phyloP scores from a whole-genome alignment of 306 rosid species.

The Cajanus cajan region DNA sequence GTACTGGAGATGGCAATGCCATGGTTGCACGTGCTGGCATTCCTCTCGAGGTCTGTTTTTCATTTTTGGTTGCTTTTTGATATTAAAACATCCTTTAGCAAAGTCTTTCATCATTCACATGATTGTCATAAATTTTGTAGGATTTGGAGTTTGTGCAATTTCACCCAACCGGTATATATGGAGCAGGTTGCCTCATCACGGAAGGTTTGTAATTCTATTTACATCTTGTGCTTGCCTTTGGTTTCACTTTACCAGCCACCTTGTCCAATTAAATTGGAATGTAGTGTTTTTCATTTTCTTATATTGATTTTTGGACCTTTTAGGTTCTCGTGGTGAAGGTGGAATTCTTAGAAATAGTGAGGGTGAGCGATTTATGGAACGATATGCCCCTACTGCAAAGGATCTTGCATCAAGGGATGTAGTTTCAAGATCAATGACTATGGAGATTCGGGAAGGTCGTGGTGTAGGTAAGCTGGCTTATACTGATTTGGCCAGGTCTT shows the following conservation, averaged over 20 bases:
- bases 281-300: conserved; percentile 22
- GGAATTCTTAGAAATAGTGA: conserved; percentile 94
- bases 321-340: conserved; percentile 99
- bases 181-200: conserved; percentile 97
- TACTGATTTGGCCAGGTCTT: neutral
- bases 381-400: conserved; percentile 97
- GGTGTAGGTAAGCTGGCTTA: conserved; percentile 70
- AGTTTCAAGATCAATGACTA: conserved; percentile 92
- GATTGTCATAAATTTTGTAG: conserved; percentile 43
- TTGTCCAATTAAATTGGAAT: conserved; percentile 15
- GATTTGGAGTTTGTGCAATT: conserved; percentile 97
- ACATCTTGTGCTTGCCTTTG: neutral
- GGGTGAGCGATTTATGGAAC: conserved; percentile 98
- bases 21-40: conserved; percentile 97
- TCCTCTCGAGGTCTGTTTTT: conserved; percentile 72
- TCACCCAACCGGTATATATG: conserved; percentile 97
- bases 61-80: neutral
- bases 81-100: conserved; percentile 22
- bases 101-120: conserved; percentile 1
- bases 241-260: conserved; percentile 20
- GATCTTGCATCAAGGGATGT: conserved; percentile 98
- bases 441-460: conserved; percentile 95
- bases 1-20: conserved; percentile 97
- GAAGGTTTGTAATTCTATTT: conserved; percentile 61
- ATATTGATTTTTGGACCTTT: conserved; percentile 27